phyloP scores from a whole-genome alignment of 805 yeast species.

The Metschnikowia lochheadii region DNA sequence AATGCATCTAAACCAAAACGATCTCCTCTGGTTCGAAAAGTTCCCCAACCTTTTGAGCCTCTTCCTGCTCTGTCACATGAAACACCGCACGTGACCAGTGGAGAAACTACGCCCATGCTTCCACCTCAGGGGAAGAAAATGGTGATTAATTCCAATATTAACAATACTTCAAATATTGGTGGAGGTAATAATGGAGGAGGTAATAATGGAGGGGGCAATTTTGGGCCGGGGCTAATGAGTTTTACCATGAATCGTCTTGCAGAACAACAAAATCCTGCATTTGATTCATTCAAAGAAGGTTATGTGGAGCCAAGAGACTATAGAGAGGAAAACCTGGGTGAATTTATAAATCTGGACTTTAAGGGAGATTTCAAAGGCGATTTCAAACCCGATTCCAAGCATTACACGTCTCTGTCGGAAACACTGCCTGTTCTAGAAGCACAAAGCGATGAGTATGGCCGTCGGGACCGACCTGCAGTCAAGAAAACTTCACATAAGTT shows the following conservation, averaged over 20 bases:
- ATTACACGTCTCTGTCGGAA: constrained; percentile 15
- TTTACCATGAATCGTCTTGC: constrained; percentile 45
- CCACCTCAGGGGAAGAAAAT: constrained; percentile 35
- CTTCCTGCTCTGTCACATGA: constrained; percentile 27
- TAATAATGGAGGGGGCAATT: neutral
- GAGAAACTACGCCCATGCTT: constrained; percentile 29
- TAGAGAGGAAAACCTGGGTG: neutral
- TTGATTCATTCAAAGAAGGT: neutral
- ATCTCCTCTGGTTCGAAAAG: constrained; percentile 30
- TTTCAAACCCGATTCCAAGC: no score
- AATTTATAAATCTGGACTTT: neutral
- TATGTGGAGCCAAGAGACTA: no score
- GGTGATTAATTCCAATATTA: constrained; percentile 15
- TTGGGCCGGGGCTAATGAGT: constrained; percentile 39
- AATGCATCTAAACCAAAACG: constrained; percentile 22
- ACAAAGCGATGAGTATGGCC: constrained; percentile 2
- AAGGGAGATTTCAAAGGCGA: neutral
- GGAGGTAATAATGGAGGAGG: no score
- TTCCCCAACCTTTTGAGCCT: constrained; percentile 12
- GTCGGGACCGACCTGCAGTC: constrained; percentile 34
- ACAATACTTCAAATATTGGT: neutral
- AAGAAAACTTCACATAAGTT: constrained; percentile 78
- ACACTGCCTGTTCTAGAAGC: constrained; percentile 18
- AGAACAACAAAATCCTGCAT: constrained; percentile 23
- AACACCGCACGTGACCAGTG: neutral